Conservation (phyloP, 768 basidiomycete species). For the Crucibulum laeve region DNA sequence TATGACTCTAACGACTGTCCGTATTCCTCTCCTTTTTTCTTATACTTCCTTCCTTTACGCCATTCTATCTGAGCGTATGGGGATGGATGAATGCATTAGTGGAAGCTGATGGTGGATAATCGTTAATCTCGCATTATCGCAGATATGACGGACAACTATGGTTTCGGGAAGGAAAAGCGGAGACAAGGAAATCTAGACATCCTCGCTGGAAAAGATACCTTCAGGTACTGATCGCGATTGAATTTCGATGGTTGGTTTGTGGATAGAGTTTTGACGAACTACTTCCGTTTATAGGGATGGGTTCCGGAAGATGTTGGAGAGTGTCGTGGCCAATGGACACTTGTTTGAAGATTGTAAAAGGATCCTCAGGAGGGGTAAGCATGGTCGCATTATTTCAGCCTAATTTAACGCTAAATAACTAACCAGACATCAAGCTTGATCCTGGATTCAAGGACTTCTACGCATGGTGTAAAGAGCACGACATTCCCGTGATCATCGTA, state of each 20-base stretch:
- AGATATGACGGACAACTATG: constrained; percentile 90
- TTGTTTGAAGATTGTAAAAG: constrained; percentile 85
- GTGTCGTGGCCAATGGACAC: constrained; percentile 68
- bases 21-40: constrained; percentile 18
- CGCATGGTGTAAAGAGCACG: constrained; percentile 72
- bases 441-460: constrained; percentile 87
- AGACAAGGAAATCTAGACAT: constrained; percentile 71
- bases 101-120: too few relatives aligned
- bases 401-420: not conserved
- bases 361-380: constrained; percentile 62
- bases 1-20: constrained; percentile 91
- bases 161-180: constrained; percentile 74
- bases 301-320: constrained; percentile 83
- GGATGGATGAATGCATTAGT: not conserved
- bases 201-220: constrained; percentile 61
- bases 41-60: constrained; percentile 1
- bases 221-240: constrained; percentile 44
- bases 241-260: not conserved
- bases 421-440: constrained; percentile 79
- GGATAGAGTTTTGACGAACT: not conserved
- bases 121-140: constrained; percentile 1
- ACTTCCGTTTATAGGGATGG: constrained; percentile 55
- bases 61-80: not conserved
- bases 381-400: not conserved
- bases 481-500: constrained; percentile 89